A percentile compares a stretch with the other conserved stretches of the same genome.
phyloP scores from a whole-genome alignment of 208 protist species.

The Trypanosoma lewisi region DNA sequence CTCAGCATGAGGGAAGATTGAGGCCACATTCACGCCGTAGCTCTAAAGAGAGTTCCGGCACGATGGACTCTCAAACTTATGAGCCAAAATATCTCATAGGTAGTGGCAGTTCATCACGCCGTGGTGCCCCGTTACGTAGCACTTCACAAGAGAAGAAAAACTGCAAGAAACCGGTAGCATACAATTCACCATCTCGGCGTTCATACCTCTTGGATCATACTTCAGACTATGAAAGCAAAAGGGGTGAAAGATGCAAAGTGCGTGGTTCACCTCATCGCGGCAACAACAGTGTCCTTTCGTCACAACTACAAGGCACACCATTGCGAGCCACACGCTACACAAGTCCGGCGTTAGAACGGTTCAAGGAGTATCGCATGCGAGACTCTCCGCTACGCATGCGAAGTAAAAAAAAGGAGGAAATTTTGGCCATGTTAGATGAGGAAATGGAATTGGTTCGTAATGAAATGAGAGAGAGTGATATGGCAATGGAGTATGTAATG shows the following conservation, averaged over 20 bases:
- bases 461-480: conserved; percentile 5
- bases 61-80: neutral
- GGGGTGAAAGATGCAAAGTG: neutral
- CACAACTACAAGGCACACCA: neutral
- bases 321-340: neutral
- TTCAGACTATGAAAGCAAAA: neutral
- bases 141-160: neutral
- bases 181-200: neutral
- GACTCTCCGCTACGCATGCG: neutral
- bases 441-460: conserved; percentile 16
- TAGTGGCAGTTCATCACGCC: neutral
- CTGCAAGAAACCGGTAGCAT: neutral
- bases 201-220: neutral
- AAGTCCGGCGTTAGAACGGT: conserved; percentile 4
- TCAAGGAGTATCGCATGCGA: neutral
- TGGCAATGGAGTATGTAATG: conserved; percentile 20
- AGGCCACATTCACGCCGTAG: neutral
- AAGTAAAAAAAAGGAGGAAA: neutral
- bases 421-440: conserved; percentile 13
- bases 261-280: neutral
- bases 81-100: neutral
- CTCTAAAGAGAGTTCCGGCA: neutral
- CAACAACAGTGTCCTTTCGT: neutral
- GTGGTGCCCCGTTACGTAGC: neutral
- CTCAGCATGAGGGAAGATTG: neutral